Evolutionary conservation across 305 asterid species (phyloP), one percentile per base, ranked within the genome.

Genomic region (Fraxinus angustifolia): DNA sequence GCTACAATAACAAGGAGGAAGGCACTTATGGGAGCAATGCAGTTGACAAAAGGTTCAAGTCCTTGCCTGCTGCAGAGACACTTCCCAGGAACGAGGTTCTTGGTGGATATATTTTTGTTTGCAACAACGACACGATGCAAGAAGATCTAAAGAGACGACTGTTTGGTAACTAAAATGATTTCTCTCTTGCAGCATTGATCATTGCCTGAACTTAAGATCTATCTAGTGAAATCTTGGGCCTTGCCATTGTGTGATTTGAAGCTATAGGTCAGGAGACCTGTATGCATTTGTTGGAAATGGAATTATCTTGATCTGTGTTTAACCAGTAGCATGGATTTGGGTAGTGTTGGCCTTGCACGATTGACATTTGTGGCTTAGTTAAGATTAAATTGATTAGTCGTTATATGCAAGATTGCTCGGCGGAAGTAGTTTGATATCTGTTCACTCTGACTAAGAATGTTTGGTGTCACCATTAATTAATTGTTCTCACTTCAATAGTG

Each of bases 41-140:
- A 12, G 84, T 81, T 75, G 98, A 96, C 80, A 96, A 94, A 90
- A 91, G 97, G 92, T 96, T 94, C 75, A 96, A 96, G 90, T 93
- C 97, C 8, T 82, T 96, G 87, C 99, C 98, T 56, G 93, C 96
- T 7, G 96, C 97, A 0, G 99, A 96, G 93, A 92, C 89, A 12
- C 98, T 96, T 77, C 97, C 98, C 23, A 90, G 97, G 90, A 88
- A 93, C 79, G 98, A 94, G 91, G 92, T 92, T 80, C 94, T 96
- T 21, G 99, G 99, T 83, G 99, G 98, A 83, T 96, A 96, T 85
- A 94, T 94, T 82, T 94, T 96, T 83, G 99, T 96, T 31, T 95
- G 99, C 90, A 96, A 94, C 90, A 93, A 96, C 50, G 99, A 96
- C 78, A 96, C 98, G 0, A 96, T 96, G 99, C 97, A 92, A 85